Evolutionary conservation across 2,329 filamentous ascomycete species (phyloP), one percentile per base, ranked within the genome.

Genomic region (Fusarium siculi): DNA sequence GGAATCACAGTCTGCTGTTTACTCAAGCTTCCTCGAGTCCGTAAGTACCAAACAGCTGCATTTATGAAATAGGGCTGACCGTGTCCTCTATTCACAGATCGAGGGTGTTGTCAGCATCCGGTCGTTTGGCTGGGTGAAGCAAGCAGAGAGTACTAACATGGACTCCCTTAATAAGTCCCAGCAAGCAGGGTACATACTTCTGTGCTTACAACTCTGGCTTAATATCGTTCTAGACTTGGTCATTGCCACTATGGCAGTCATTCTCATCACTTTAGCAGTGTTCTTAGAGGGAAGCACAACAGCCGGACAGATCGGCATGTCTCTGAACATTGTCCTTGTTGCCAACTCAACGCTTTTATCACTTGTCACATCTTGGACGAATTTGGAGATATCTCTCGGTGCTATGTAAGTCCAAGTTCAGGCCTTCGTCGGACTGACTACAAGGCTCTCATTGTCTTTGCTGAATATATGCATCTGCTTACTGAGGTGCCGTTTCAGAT

Each of bases 61-160:
- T n/a, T 4, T 6, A 6, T 7, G 5, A 12, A 2, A 0, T 2
- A 1, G 2, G 7, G 10, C 9, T 54, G 2, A 54, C 10, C 2
- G 2, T 15, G 10, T 11, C 14, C 7, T 3, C 5, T 18, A 1
- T 19, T 11, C 18, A 30, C 14, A 57, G 42, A 4, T 37, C 4
- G 55, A 58, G 21, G 55, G 55, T 1, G 8, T 49, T 8, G 7
- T n/a, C 4, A 58, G 23, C 16, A 37, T 58, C 2, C 32, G 55
- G 0, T 47, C 42, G 0, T 58, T 36, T 4, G 23, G 19, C 8
- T 58, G 55, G 42, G 23, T n/a, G 4, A 49, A 37, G 10, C 14
- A 37, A 19, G 11, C 19, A 40, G 37, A 21, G 37, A 40, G 0
- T 21, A 9, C 12, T 14, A 40, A 40, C 37, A 40, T 40, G 14